A percentile compares a stretch with the other conserved stretches of the same genome.
These are phyloP conservation scores for Hordeum pubiflorum DNA, from an alignment of 202 grass and related monocot species.

Conservation along the genomic window DNA sequence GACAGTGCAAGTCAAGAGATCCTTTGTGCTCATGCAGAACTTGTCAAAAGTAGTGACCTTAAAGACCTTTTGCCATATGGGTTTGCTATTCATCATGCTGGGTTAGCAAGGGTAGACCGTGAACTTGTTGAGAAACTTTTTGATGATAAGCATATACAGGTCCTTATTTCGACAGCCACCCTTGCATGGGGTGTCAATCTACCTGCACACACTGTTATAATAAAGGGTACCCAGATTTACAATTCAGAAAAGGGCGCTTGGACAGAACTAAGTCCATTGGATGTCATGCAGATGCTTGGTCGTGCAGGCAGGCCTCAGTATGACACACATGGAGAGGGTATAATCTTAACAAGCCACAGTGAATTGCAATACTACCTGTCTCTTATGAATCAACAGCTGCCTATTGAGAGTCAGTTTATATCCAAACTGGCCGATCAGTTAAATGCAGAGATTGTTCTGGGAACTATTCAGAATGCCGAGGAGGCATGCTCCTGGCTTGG, in stretches of 20 bases:
- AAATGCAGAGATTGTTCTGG: constrained; percentile 87
- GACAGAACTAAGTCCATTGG: constrained; percentile 78
- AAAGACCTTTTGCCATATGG: constrained; percentile 79
- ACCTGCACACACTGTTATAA: constrained; percentile 80
- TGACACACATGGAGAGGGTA: constrained; percentile 83
- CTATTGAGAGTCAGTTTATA: constrained; percentile 87
- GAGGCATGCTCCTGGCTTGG: constrained; percentile 80
- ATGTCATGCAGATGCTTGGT: constrained; percentile 97
- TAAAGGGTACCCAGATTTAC: constrained; percentile 90
- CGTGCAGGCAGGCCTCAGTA: constrained; percentile 88
- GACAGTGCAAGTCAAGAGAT: constrained; percentile 71
- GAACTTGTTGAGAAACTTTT: constrained; percentile 76
- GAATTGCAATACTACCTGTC: constrained; percentile 84
- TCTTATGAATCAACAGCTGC: constrained; percentile 82
- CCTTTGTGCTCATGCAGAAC: constrained; percentile 62
- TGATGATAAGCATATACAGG: constrained; percentile 67
- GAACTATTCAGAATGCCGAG: constrained; percentile 72
- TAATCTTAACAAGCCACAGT: constrained; percentile 69
- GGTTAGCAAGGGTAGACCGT: constrained; percentile 69
- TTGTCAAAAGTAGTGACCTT: constrained; percentile 80
- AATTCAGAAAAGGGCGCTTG: constrained; percentile 78
- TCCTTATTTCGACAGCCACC: constrained; percentile 74
- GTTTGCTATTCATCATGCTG: constrained; percentile 89
- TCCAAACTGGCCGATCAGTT: constrained; percentile 70
- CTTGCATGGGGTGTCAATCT: constrained; percentile 92